These are phyloP conservation scores for Pythium grandisporangium DNA, from an alignment of 352 stramenopile genomes.

Conservation along the genomic window DNA sequence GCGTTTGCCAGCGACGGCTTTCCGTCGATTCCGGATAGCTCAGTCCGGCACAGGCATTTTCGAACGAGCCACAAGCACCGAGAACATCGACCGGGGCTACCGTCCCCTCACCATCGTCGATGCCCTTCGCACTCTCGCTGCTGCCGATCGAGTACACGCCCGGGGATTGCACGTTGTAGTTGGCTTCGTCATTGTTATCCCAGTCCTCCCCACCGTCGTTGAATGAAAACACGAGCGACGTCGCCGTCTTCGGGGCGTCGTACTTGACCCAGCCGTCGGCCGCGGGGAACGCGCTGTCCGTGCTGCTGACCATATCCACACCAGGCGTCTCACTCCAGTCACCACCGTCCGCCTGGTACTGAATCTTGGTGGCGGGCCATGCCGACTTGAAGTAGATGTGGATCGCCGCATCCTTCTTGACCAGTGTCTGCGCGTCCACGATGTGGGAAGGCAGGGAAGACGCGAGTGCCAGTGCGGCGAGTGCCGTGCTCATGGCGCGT, in stretches of 20 bases:
- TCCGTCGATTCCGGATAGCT: constrained; percentile 16
- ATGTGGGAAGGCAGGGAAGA: too few species aligned
- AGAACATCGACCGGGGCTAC: too few species aligned
- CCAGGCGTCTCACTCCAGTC: constrained; percentile 22
- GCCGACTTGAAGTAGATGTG: constrained; percentile 27
- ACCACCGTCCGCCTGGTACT: constrained; percentile 16
- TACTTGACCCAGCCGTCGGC: constrained; percentile 26
- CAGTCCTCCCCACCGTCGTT: constrained; percentile 30
- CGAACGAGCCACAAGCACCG: constrained; percentile 15
- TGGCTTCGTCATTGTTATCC: constrained; percentile 31
- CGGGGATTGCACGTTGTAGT: constrained; percentile 27
- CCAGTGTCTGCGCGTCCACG: too few species aligned
- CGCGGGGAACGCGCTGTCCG: constrained; percentile 9
- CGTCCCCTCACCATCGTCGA: too few species aligned
- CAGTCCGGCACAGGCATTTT: constrained; percentile 14
- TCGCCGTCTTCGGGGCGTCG: constrained; percentile 12
- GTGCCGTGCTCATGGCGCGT: too few species aligned
- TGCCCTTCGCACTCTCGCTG: constrained; percentile 27
- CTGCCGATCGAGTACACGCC: constrained; percentile 37
- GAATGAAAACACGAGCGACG: constrained; percentile 29
- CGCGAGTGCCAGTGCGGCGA: too few species aligned
- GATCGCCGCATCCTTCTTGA: too few species aligned
- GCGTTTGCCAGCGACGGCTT: constrained; percentile 32
- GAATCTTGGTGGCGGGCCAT: constrained; percentile 22
- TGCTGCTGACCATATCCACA: constrained; percentile 17